Evolutionary conservation across 1,139 yeast genomes (phyloP).

Genomic region (Diutina pseudorugosa): DNA sequence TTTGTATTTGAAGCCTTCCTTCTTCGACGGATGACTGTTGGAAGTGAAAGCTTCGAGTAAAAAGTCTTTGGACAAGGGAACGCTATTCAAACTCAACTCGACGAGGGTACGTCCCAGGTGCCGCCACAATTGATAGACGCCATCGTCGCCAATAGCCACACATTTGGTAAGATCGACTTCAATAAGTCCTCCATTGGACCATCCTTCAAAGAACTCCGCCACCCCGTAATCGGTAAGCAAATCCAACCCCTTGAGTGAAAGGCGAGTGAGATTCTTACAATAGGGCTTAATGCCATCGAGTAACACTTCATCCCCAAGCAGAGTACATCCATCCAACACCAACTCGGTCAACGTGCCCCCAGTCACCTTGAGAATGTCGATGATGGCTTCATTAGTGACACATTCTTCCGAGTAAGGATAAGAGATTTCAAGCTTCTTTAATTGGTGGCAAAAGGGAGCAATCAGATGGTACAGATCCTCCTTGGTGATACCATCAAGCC

Average conservation of each 20-base stretch:
- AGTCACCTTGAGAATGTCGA: constrained; percentile 41
- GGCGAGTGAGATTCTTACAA: constrained; percentile 38
- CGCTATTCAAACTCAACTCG: constrained; percentile 59
- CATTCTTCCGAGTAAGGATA: constrained; percentile 55
- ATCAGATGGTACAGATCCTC: constrained; percentile 48
- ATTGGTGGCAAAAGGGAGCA: constrained; percentile 43
- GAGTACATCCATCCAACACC: constrained; percentile 60
- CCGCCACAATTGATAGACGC: constrained; percentile 43
- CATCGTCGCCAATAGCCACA: constrained; percentile 47
- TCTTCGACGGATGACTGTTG: constrained; percentile 21
- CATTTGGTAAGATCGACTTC: constrained; percentile 59
- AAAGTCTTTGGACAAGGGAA: constrained; percentile 42
- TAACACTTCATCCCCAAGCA: constrained; percentile 53
- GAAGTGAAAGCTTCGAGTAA: constrained; percentile 30
- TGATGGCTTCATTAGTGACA: constrained; percentile 57
- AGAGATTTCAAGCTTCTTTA: constrained; percentile 55
- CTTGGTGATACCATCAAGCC: constrained; percentile 59
- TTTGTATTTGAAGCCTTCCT: constrained; percentile 9
- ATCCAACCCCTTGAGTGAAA: constrained; percentile 44
- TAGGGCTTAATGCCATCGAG: constrained; percentile 47
- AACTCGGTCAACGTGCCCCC: constrained; percentile 52
- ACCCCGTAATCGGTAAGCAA: constrained; percentile 59
- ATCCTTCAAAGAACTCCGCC: constrained; percentile 19
- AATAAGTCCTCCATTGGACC: constrained; percentile 41
- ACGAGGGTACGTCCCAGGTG: constrained; percentile 62